Conservation (phyloP, 2,329 filamentous ascomycete species). For the Pyrenochaeta sp. region DNA sequence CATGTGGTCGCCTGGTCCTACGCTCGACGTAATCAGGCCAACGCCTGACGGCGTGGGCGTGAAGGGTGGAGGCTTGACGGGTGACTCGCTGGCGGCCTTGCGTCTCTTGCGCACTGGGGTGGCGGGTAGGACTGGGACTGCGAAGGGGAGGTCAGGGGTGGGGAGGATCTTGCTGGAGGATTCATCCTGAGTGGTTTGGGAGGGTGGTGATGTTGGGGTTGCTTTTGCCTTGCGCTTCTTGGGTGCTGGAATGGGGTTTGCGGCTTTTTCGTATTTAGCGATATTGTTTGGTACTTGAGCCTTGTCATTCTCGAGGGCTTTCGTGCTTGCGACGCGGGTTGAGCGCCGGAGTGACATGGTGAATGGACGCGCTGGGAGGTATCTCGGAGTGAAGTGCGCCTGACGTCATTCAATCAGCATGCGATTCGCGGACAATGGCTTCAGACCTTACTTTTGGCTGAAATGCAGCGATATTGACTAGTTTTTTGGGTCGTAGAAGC, state of each 20-base stretch:
- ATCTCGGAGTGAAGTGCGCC: slow-evolving; percentile 10
- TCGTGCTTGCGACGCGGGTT: slow-evolving; percentile 52
- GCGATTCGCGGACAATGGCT: slow-evolving; percentile 55
- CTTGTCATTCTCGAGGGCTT: slow-evolving; percentile 24
- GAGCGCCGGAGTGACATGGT: slow-evolving; percentile 63
- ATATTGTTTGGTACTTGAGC: slow-evolving; percentile 13
- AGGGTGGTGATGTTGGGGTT: slow-evolving; percentile 9
- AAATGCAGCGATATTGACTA: background rate
- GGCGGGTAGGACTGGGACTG: slow-evolving; percentile 24
- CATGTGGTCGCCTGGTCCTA: slow-evolving; percentile 31
- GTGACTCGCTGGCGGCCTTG: slow-evolving; percentile 23
- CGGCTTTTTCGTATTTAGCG: slow-evolving; percentile 17
- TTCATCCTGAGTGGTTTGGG: slow-evolving; percentile 9
- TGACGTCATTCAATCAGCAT: slow-evolving; percentile 30
- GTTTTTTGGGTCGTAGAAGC: background rate
- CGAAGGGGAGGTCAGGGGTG: slow-evolving; percentile 12
- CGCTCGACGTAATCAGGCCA: slow-evolving; percentile 50
- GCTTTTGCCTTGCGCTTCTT: slow-evolving; percentile 36
- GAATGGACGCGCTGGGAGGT: slow-evolving; percentile 3
- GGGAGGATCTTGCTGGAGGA: background rate
- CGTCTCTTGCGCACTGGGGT: slow-evolving; percentile 43
- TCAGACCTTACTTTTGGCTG: slow-evolving; percentile 10
- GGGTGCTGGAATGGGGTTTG: slow-evolving; percentile 13
- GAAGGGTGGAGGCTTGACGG: slow-evolving; percentile 31
- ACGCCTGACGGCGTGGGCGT: slow-evolving; percentile 59